Conservation (phyloP, 208 protist species). For the Leishmania guyanensis region DNA sequence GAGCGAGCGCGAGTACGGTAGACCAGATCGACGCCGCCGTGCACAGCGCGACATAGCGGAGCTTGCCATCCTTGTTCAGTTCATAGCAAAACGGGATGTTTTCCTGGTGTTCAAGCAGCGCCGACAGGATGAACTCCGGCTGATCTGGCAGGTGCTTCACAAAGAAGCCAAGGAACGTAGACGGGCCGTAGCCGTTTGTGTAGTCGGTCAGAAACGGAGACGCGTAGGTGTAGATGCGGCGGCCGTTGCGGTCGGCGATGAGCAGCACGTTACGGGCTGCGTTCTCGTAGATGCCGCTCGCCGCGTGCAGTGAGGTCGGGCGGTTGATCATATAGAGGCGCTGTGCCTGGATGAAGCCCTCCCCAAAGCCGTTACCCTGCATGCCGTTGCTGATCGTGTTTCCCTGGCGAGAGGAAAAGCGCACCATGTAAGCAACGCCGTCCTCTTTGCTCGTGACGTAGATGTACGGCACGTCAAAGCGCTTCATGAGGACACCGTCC, state of each 20-base stretch:
- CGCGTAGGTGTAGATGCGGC: constrained; percentile 63
- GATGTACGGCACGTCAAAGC: constrained; percentile 68
- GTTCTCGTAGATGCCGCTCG: constrained; percentile 88
- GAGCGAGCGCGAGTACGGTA: constrained; percentile 36
- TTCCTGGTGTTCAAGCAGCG: constrained; percentile 73
- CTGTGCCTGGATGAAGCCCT: constrained; percentile 37
- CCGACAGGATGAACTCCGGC: constrained; percentile 82
- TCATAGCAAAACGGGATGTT: constrained; percentile 91
- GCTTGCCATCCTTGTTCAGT: constrained; percentile 58
- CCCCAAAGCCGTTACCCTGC: constrained; percentile 31
- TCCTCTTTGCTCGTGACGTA: constrained; percentile 92
- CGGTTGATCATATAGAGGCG: constrained; percentile 53
- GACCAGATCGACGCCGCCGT: constrained; percentile 77
- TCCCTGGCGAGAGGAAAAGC: constrained; percentile 43
- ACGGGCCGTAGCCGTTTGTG: constrained; percentile 34
- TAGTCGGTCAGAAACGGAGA: constrained; percentile 65
- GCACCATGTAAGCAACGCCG: constrained; percentile 78
- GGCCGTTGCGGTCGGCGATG: constrained; percentile 82
- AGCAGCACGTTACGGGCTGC: constrained; percentile 68
- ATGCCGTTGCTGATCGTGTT: constrained; percentile 25
- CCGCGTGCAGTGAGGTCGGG: constrained; percentile 44
- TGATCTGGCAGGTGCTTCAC: constrained; percentile 77
- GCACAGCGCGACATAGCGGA: constrained; percentile 85
- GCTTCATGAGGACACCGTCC: constrained; percentile 17
- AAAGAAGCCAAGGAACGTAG: constrained; percentile 73